A percentile compares a stretch with the other conserved stretches of the same genome.
These are phyloP conservation scores for Phytophthora colocasiae DNA, from an alignment of 352 stramenopile genomes.

Conservation along the genomic window DNA sequence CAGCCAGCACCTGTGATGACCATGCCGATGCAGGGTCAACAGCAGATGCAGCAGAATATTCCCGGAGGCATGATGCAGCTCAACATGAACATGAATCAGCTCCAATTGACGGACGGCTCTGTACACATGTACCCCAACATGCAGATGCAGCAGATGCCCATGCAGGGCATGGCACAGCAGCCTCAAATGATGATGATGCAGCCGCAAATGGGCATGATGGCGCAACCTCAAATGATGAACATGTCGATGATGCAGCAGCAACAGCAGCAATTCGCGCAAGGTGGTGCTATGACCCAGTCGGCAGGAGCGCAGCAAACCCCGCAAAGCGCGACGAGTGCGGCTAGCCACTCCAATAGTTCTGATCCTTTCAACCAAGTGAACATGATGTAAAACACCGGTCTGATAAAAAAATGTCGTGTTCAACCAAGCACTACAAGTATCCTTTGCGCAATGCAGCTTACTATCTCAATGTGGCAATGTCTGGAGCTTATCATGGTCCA, in stretches of 20 bases:
- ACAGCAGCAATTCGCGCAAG: constrained; percentile 37
- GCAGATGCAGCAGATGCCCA: constrained; percentile 51
- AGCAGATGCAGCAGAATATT: constrained; percentile 36
- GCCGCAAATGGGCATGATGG: constrained; percentile 47
- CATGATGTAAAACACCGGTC: constrained; percentile 6
- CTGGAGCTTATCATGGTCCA: constrained; percentile 74
- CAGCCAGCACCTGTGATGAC: constrained; percentile 52
- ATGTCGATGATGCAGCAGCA: constrained; percentile 36
- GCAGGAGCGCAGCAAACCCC: constrained; percentile 13
- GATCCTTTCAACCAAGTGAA: constrained; percentile 32
- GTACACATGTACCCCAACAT: constrained; percentile 48
- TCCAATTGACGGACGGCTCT: constrained; percentile 36
- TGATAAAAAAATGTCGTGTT: constrained; percentile 6
- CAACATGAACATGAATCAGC: constrained; percentile 51
- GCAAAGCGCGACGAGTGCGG: constrained; percentile 10
- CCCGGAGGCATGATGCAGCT: constrained; percentile 44
- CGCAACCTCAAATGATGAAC: constrained; percentile 47
- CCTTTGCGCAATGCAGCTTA: no score
- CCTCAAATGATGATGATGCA: constrained; percentile 56
- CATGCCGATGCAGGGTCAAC: constrained; percentile 43
- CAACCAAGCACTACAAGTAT: background rate
- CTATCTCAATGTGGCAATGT: constrained; percentile 29
- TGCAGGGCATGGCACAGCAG: constrained; percentile 4
- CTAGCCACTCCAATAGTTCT: constrained; percentile 18
- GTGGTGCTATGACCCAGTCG: constrained; percentile 13